Evolutionary conservation across 768 basidiomycete genomes (phyloP).

Genomic region (Hemileccinum rubropunctum): DNA sequence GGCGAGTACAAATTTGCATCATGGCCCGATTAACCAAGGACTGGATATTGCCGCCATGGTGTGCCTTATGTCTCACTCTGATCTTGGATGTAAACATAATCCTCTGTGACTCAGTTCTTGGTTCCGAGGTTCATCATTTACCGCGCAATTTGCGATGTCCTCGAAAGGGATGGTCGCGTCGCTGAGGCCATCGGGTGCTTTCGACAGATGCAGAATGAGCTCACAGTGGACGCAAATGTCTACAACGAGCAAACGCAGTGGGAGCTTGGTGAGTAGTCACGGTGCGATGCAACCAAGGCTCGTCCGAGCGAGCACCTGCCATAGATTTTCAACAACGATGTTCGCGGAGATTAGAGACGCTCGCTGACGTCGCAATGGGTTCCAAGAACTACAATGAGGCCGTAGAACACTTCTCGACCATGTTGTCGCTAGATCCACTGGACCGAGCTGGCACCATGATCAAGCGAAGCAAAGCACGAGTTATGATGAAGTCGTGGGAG

Average conservation of each 20-base stretch:
- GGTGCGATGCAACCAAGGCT: background rate
- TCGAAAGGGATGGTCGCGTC: background rate
- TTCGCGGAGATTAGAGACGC: background rate
- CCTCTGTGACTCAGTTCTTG: background rate
- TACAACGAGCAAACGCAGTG: background rate
- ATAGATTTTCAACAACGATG: constrained; percentile 6
- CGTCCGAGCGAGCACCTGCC: too few relatives aligned
- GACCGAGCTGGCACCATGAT: background rate
- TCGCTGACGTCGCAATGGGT: background rate
- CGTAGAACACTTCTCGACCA: background rate
- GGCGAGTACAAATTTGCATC: background rate
- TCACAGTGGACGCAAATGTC: background rate
- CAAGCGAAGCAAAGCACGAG: background rate
- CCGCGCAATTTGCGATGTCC: background rate
- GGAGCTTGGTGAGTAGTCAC: constrained; percentile 1
- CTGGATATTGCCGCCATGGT: background rate
- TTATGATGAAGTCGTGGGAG: background rate
- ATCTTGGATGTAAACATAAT: background rate
- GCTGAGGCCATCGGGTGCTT: constrained; percentile 4
- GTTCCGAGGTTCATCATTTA: background rate
- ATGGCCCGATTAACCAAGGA: background rate
- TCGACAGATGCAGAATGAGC: background rate
- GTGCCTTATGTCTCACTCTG: background rate
- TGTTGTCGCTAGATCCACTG: background rate
- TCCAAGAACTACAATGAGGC: background rate